Evolutionary conservation across 768 basidiomycete genomes (phyloP).

Genomic region (Multifurca ochricompacta): DNA sequence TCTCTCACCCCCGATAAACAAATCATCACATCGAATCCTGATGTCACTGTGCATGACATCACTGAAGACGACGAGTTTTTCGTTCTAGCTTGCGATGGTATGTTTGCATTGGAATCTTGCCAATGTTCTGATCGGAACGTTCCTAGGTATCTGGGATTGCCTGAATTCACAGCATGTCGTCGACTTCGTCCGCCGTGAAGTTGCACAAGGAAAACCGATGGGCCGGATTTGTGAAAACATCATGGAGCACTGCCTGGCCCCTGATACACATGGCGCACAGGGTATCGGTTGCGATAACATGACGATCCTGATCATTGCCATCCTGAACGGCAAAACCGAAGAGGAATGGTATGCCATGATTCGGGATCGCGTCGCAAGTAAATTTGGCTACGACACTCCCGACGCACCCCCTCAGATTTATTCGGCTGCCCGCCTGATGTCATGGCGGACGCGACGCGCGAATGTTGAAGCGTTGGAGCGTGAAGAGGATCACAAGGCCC

Average conservation of each 20-base stretch:
- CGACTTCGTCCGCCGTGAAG: constrained; percentile 75
- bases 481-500: constrained; percentile 27
- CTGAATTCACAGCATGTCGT: constrained; percentile 87
- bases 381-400: constrained; percentile 75
- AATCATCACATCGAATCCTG: constrained; percentile 92
- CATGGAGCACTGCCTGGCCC: constrained; percentile 90
- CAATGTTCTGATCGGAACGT: constrained; percentile 7
- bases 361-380: constrained; percentile 65
- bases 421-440: constrained; percentile 50
- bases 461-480: constrained; percentile 43
- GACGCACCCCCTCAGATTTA: constrained; percentile 69
- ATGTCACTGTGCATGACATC: constrained; percentile 73
- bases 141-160: constrained; percentile 97
- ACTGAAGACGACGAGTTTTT: constrained; percentile 92
- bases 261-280: constrained; percentile 80
- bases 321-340: constrained; percentile 80
- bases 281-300: constrained; percentile 99
- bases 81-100: constrained; percentile 96
- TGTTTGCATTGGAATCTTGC: constrained; percentile 21
- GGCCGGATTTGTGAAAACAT: constrained; percentile 82
- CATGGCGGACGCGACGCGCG: constrained; percentile 49
- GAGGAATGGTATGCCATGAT: constrained; percentile 93
- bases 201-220: constrained; percentile 73
- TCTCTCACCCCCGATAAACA: constrained; percentile 77
- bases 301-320: constrained; percentile 87